These are phyloP conservation scores for Paragyromitra xinjiangensis DNA, from an alignment of 495 filamentous ascomycete species.

Conservation along the genomic window DNA sequence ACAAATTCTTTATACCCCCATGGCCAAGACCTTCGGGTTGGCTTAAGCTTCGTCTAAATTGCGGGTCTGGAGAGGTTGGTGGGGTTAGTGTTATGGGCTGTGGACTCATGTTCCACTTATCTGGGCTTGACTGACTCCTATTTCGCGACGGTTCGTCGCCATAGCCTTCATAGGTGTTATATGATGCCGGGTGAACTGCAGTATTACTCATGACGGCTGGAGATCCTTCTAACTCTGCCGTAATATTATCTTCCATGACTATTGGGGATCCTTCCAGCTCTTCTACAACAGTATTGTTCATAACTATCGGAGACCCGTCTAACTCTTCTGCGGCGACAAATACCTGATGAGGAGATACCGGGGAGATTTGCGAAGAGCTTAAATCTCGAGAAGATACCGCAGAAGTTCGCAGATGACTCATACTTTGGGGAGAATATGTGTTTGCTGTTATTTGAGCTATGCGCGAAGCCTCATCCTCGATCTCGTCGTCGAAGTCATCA, in stretches of 20 bases:
- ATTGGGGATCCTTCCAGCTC: not conserved
- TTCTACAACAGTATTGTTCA: conserved; percentile 13
- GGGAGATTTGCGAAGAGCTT: not conserved
- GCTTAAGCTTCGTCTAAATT: not conserved
- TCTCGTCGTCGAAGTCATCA: conserved; percentile 25
- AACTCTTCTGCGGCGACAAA: not conserved
- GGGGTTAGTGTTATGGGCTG: conserved; percentile 2
- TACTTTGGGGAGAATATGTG: not conserved
- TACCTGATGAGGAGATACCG: not conserved
- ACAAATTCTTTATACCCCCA: not conserved
- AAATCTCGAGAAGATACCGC: not conserved
- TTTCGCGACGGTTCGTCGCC: not conserved
- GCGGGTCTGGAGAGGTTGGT: conserved; percentile 19
- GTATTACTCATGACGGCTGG: conserved; percentile 27
- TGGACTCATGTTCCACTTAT: conserved; percentile 5
- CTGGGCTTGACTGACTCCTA: not conserved
- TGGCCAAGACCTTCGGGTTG: not conserved
- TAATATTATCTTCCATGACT: conserved; percentile 24
- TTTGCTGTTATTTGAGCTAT: not conserved
- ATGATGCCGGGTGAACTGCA: conserved; percentile 34
- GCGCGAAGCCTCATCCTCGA: not conserved
- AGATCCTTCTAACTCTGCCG: not conserved
- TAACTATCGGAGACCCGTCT: conserved; percentile 2
- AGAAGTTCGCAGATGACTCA: too few species aligned
- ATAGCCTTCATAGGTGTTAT: conserved; percentile 39